Conservation (phyloP, 2,329 filamentous ascomycete species). For the Venturia effusa region DNA sequence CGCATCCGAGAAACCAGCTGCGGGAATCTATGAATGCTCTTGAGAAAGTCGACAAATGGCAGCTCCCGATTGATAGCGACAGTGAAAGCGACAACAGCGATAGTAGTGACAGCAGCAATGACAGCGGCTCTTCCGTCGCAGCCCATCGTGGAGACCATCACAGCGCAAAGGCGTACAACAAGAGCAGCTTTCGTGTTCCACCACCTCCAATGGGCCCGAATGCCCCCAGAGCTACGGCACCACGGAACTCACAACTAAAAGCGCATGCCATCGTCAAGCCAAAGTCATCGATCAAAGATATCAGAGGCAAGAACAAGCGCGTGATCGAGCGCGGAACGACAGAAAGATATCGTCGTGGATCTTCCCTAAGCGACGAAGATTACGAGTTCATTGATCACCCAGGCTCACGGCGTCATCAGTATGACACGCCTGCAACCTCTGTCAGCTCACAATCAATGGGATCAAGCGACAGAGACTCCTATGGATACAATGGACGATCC, state of each 20-base stretch:
- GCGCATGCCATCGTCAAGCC: background rate
- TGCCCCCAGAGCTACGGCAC: background rate
- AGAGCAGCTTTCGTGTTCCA: background rate
- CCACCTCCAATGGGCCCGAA: background rate
- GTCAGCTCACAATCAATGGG: background rate
- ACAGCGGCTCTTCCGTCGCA: background rate
- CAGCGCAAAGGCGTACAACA: background rate
- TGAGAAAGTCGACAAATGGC: background rate
- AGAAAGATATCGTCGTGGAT: background rate
- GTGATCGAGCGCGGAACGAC: background rate
- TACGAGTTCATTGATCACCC: background rate
- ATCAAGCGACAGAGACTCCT: background rate
- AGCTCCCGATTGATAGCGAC: background rate
- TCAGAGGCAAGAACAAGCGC: background rate
- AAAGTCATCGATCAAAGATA: background rate
- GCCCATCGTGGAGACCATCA: background rate
- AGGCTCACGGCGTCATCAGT: background rate
- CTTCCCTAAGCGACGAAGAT: background rate
- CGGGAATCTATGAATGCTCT: background rate
- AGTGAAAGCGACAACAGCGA: background rate
- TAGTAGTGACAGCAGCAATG: background rate
- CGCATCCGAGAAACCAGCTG: background rate
- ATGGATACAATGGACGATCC: background rate
- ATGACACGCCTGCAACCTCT: background rate
- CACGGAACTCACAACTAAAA: background rate